A percentile compares a stretch with the other conserved stretches of the same genome.
Conservation (phyloP, 1,139 yeast genomes). For the Taphrina wiesneri region DNA sequence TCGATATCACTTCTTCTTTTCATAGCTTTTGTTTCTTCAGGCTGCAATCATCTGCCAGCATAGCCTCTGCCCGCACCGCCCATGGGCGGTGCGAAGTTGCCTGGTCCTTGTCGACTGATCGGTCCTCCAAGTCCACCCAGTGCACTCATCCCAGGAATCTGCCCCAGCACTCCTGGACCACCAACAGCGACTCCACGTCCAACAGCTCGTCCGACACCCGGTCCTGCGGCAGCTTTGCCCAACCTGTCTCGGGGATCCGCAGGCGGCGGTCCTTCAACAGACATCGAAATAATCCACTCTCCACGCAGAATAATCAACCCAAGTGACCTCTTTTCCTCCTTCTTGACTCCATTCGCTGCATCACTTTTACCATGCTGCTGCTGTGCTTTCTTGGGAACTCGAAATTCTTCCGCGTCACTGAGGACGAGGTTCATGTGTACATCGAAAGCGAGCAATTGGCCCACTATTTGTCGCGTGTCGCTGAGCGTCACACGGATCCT, state of each 20-base stretch:
- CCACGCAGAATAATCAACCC: constrained; percentile 88
- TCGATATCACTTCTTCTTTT: background rate
- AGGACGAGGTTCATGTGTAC: constrained; percentile 74
- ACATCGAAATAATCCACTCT: constrained; percentile 79
- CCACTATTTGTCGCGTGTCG: constrained; percentile 75
- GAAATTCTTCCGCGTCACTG: constrained; percentile 79
- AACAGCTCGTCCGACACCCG: constrained; percentile 52
- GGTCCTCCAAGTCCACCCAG: constrained; percentile 16
- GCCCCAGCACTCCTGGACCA: background rate
- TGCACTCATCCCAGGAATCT: constrained; percentile 14
- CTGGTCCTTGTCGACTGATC: constrained; percentile 15
- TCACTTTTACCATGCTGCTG: background rate
- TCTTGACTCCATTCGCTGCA: background rate
- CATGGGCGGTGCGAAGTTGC: constrained; percentile 16
- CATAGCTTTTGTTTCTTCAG: background rate
- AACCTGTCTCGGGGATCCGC: constrained; percentile 52
- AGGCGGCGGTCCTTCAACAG: constrained; percentile 77
- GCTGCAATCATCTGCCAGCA: constrained; percentile 12
- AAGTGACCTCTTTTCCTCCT: constrained; percentile 66
- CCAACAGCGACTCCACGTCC: constrained; percentile 42
- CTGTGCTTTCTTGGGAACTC: constrained; percentile 44
- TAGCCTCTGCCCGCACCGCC: constrained; percentile 9
- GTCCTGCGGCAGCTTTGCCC: constrained; percentile 50
- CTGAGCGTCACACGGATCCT: constrained; percentile 69
- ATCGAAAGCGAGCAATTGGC: constrained; percentile 84